Percentiles rank a stretch among this genome's conserved stretches.
Conservation (phyloP, 2,329 filamentous ascomycete genomes). For the Calonectria montana region DNA sequence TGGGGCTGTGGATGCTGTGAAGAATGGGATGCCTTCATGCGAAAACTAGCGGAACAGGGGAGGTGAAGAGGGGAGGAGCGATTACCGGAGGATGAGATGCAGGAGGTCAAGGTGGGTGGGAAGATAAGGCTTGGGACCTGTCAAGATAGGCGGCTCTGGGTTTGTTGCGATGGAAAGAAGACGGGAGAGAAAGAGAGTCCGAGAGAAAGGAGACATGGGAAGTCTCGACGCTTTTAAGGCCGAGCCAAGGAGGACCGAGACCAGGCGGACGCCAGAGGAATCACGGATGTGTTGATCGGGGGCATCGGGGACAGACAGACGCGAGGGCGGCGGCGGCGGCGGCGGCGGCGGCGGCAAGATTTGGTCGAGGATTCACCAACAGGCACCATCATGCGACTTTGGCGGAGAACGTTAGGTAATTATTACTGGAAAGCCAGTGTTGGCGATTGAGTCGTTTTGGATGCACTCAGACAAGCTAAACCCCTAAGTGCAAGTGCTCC, state of each 20-base stretch:
- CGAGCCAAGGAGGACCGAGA: slow-evolving; percentile 6
- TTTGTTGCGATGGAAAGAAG: slow-evolving; percentile 16
- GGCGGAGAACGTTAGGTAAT: slow-evolving; percentile 41
- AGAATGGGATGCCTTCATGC: background rate
- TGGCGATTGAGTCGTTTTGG: slow-evolving; percentile 22
- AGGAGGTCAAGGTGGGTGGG: background rate
- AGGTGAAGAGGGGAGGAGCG: background rate
- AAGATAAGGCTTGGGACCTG: slow-evolving; percentile 6
- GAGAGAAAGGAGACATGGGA: slow-evolving; percentile 4
- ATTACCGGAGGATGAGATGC: background rate
- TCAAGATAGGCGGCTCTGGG: slow-evolving; percentile 12
- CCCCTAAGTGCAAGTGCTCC: slow-evolving; percentile 26
- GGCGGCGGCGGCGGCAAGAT: slow-evolving; percentile 15
- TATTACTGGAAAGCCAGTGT: slow-evolving; percentile 37
- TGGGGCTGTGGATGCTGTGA: background rate
- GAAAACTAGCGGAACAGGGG: too few relatives aligned
- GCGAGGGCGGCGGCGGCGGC: slow-evolving; percentile 6
- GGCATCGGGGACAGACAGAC: background rate
- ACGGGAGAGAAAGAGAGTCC: slow-evolving; percentile 5
- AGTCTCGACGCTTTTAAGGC: slow-evolving; percentile 37
- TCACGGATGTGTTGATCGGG: slow-evolving; percentile 16
- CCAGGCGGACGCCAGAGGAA: slow-evolving; percentile 17
- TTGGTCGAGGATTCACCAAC: slow-evolving; percentile 3
- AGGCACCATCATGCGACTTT: slow-evolving; percentile 22
- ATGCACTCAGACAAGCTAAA: slow-evolving; percentile 18